Percentiles rank a stretch among this genome's conserved stretches.
phyloP scores from a whole-genome alignment of 2,329 filamentous ascomycete species.

The Colletotrichum neosansevieriae region DNA sequence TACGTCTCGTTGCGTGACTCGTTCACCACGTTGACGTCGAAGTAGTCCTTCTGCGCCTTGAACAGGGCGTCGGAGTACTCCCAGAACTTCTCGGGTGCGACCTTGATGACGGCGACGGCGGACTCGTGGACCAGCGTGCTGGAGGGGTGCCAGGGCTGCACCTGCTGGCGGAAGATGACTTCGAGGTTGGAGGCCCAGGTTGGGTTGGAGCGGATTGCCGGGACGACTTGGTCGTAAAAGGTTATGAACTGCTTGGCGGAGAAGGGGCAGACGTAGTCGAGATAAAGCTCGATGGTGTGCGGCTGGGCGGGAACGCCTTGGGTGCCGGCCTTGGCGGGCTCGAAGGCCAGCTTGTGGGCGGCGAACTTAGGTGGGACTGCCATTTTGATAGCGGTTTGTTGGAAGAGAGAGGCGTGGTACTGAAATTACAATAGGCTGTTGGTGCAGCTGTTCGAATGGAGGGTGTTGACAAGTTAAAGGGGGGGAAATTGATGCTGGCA shows the following conservation, averaged over 20 bases:
- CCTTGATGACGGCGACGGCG: conserved; percentile 80
- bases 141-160: conserved; percentile 95
- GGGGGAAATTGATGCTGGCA: background rate
- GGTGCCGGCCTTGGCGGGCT: conserved; percentile 48
- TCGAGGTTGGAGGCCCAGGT: conserved; percentile 68
- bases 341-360: conserved; percentile 73
- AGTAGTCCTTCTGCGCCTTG: conserved; percentile 78
- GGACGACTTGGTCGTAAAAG: conserved; percentile 74
- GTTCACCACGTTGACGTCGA: conserved; percentile 85
- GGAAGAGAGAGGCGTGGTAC: background rate
- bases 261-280: conserved; percentile 91
- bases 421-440: background rate
- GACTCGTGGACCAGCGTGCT: conserved; percentile 87
- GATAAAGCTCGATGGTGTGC: conserved; percentile 75
- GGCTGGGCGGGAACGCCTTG: conserved; percentile 56
- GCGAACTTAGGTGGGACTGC: conserved; percentile 83
- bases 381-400: conserved; percentile 61
- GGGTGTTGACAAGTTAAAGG: background rate
- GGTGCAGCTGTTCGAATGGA: background rate
- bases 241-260: conserved; percentile 80
- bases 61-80: conserved; percentile 78
- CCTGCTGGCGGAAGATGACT: conserved; percentile 89
- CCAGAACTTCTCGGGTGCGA: conserved; percentile 82
- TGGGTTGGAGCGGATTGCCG: conserved; percentile 73
- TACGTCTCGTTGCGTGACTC: conserved; percentile 91